phyloP scores from a whole-genome alignment of 139 green algal genomes.

The Volvox reticuliferus region DNA sequence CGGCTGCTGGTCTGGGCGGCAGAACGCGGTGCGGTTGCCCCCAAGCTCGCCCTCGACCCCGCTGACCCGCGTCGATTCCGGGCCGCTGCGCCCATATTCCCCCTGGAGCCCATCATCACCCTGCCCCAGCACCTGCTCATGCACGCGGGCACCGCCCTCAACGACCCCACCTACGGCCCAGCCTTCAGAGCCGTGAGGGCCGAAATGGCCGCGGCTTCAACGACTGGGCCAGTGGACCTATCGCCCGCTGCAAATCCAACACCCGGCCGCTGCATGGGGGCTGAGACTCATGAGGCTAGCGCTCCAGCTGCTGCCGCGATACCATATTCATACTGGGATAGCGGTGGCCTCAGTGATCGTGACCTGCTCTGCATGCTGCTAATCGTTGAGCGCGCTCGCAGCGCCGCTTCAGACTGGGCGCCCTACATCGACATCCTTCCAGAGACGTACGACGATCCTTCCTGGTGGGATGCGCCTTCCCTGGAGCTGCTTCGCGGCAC shows the following conservation, averaged over 20 bases:
- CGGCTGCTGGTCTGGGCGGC: constrained; percentile 29
- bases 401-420: constrained; percentile 48
- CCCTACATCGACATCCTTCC: constrained; percentile 67
- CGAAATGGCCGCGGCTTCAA: constrained; percentile 5
- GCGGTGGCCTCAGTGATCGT: constrained; percentile 41
- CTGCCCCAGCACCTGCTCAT: constrained; percentile 48
- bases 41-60: constrained; percentile 2
- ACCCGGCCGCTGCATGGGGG: too few relatives aligned
- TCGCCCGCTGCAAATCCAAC: background rate
- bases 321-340: constrained; percentile 6
- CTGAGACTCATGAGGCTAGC: background rate
- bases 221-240: background rate
- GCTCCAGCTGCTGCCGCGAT: background rate
- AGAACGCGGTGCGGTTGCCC: background rate
- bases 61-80: background rate
- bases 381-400: constrained; percentile 55
- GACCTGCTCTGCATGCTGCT: constrained; percentile 66
- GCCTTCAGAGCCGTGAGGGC: constrained; percentile 26
- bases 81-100: background rate
- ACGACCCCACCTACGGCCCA: constrained; percentile 31
- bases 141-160: constrained; percentile 37
- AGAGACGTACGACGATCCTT: constrained; percentile 52
- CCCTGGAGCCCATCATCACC: constrained; percentile 29
- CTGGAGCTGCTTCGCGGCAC: constrained; percentile 60
- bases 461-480: constrained; percentile 39